Conservation (phyloP, 192 early-diverging fungal species). For the Podila epicladia region DNA sequence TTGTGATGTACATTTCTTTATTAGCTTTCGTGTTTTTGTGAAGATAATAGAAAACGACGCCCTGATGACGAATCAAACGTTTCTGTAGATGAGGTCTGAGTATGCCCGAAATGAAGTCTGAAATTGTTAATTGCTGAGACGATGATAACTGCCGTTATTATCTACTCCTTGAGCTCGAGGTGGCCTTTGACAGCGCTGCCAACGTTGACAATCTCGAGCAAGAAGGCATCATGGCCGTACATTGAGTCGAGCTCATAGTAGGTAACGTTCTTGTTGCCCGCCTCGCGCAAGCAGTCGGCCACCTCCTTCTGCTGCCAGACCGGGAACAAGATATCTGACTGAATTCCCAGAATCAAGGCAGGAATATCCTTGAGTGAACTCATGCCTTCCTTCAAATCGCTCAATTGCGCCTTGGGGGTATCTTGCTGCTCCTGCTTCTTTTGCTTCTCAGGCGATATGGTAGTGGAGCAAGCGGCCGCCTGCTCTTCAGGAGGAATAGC, state of each 20-base stretch:
- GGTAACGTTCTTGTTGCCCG: slow-evolving; percentile 90
- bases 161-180: slow-evolving; percentile 63
- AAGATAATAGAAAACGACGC: too few relatives aligned
- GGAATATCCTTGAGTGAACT: slow-evolving; percentile 73
- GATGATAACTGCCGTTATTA: too few relatives aligned
- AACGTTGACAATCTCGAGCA: slow-evolving; percentile 90
- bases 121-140: too few relatives aligned
- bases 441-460: background rate
- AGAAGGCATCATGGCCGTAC: slow-evolving; percentile 98
- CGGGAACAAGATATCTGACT: slow-evolving; percentile 96
- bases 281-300: slow-evolving; percentile 83
- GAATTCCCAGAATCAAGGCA: slow-evolving; percentile 91
- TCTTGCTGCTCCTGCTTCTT: slow-evolving; percentile 9
- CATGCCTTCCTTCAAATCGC: slow-evolving; percentile 80
- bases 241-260: slow-evolving; percentile 97
- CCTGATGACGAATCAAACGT: too few relatives aligned
- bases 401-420: slow-evolving; percentile 57
- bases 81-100: too few relatives aligned
- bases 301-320: slow-evolving; percentile 97
- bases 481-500: slow-evolving; percentile 25
- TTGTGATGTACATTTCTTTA: too few relatives aligned
- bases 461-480: slow-evolving; percentile 14
- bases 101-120: too few relatives aligned
- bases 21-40: too few relatives aligned
- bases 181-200: slow-evolving; percentile 96